Conservation (phyloP, 495 filamentous ascomycete genomes). For the Tuber melanosporum region DNA sequence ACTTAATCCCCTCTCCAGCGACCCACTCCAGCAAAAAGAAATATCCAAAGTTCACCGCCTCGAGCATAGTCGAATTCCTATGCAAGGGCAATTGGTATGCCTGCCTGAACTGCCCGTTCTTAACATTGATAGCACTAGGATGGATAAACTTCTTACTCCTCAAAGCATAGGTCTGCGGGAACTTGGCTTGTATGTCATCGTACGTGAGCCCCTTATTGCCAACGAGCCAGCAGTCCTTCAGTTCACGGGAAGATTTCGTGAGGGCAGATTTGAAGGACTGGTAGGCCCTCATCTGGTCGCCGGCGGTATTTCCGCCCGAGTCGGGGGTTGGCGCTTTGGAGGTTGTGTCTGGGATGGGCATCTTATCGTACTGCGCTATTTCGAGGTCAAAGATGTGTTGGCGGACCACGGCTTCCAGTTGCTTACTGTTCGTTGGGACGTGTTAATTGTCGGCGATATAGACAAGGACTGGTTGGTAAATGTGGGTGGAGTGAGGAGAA, state of each 20-base stretch:
- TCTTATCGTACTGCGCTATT: constrained; percentile 26
- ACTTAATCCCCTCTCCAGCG: constrained; percentile 26
- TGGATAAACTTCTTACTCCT: constrained; percentile 30
- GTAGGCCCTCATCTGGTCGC: constrained; percentile 29
- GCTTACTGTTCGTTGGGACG: constrained; percentile 24
- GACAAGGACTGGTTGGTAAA: not conserved
- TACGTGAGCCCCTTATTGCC: constrained; percentile 33
- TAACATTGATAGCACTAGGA: constrained; percentile 19
- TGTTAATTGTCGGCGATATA: not conserved
- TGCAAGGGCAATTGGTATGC: constrained; percentile 36
- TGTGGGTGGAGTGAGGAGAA: not conserved
- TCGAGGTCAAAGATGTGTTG: constrained; percentile 40
- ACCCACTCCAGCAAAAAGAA: constrained; percentile 39
- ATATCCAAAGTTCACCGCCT: constrained; percentile 39
- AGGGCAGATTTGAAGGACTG: constrained; percentile 28
- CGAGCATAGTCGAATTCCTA: constrained; percentile 37
- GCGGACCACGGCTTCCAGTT: constrained; percentile 38
- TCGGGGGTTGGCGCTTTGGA: constrained; percentile 41
- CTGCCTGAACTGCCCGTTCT: constrained; percentile 34
- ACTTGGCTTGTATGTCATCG: constrained; percentile 32
- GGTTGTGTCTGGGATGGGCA: constrained; percentile 29
- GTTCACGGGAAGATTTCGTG: constrained; percentile 27
- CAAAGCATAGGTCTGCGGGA: constrained; percentile 28
- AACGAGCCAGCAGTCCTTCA: constrained; percentile 35
- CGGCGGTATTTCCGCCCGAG: constrained; percentile 21